Evolutionary conservation across 441 rosid species (phyloP).

Genomic region (Adansonia gregorii): DNA sequence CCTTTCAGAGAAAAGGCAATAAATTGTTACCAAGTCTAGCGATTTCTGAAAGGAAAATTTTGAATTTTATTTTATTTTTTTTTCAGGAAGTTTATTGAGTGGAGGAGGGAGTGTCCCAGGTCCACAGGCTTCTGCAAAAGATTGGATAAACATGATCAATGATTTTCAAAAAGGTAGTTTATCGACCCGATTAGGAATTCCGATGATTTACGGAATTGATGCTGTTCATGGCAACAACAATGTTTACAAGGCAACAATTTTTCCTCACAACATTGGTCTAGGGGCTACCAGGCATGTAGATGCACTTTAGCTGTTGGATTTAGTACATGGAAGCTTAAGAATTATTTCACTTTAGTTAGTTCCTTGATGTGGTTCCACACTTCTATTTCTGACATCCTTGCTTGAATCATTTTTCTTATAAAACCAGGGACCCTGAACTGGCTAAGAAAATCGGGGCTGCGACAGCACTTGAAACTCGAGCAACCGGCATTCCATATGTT

Average conservation of each 20-base stretch:
- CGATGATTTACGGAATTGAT: slow-evolving; percentile 83
- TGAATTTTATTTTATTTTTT: too few relatives aligned
- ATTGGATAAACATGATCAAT: slow-evolving; percentile 74
- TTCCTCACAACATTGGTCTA: slow-evolving; percentile 85
- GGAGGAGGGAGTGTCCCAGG: slow-evolving; percentile 77
- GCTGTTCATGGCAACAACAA: slow-evolving; percentile 85
- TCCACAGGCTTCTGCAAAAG: slow-evolving; percentile 52
- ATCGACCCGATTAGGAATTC: slow-evolving; percentile 78
- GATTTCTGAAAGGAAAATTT: not conserved
- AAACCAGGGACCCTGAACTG: slow-evolving; percentile 57
- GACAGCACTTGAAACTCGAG: slow-evolving; percentile 74
- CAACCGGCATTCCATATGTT: slow-evolving; percentile 62
- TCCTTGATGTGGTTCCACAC: not conserved
- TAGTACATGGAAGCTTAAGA: not conserved
- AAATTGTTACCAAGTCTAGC: slow-evolving; percentile 6
- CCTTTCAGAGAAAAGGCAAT: not conserved
- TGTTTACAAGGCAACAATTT: slow-evolving; percentile 76
- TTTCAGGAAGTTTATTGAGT: slow-evolving; percentile 63
- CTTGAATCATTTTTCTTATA: not conserved
- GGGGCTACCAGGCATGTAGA: slow-evolving; percentile 76
- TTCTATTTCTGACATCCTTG: not conserved
- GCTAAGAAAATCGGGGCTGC: slow-evolving; percentile 69
- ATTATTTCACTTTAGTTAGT: not conserved
- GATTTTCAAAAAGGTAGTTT: slow-evolving; percentile 63
- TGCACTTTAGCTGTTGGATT: not conserved